Conservation (phyloP, 805 yeast genomes). For the Candida endomychidarum region DNA sequence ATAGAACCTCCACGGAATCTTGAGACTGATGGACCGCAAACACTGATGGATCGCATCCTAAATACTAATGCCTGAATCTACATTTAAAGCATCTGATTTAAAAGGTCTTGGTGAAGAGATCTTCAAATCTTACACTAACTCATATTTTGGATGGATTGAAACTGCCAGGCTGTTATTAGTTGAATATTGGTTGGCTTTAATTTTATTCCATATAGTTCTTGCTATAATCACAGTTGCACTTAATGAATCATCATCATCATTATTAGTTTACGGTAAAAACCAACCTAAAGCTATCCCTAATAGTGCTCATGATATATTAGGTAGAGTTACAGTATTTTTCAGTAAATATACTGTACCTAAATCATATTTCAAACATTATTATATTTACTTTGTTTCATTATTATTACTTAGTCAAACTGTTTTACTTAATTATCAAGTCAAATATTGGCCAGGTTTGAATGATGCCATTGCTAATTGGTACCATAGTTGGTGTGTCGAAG, state of each 20-base stretch:
- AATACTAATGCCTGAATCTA: not conserved
- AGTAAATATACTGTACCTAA: constrained; percentile 56
- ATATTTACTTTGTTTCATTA: constrained; percentile 41
- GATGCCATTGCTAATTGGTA: constrained; percentile 3
- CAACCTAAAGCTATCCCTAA: not conserved
- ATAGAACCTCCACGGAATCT: too few relatives aligned
- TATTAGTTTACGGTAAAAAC: constrained; percentile 17
- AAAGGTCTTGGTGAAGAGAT: not conserved
- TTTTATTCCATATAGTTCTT: not conserved
- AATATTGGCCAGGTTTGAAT: constrained; percentile 6
- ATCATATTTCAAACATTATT: constrained; percentile 62
- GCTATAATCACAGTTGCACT: constrained; percentile 13
- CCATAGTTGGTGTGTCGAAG: constrained; percentile 1
- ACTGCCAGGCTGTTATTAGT: not conserved
- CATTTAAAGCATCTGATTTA: not conserved
- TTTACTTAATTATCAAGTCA: constrained; percentile 5
- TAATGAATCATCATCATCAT: constrained; percentile 5
- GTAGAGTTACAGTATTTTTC: constrained; percentile 9
- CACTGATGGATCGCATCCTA: too few relatives aligned
- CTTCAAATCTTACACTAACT: constrained; percentile 1
- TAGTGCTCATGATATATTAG: not conserved
- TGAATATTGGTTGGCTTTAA: constrained; percentile 14
- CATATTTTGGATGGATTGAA: constrained; percentile 6
- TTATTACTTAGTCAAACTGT: constrained; percentile 6
- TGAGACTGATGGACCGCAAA: too few relatives aligned